Conservation (phyloP, 192 early-diverging fungal genomes). For the Umbelopsis sp. region DNA sequence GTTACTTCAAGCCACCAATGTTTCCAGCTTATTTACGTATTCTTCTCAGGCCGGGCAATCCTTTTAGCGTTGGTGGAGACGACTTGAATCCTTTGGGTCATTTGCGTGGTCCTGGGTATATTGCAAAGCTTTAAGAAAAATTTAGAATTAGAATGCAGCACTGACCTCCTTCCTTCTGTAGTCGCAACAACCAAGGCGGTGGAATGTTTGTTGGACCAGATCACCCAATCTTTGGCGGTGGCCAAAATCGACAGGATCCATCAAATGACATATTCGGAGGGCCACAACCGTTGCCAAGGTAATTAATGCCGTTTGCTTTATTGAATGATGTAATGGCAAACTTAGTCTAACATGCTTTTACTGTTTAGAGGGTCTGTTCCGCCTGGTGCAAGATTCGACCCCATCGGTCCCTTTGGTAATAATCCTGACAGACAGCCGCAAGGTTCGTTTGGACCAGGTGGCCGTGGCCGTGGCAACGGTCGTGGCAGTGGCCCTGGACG, state of each 20-base stretch:
- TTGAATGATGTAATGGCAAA: background rate
- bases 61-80: conserved; percentile 65
- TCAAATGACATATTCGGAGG: conserved; percentile 57
- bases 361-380: conserved; percentile 68
- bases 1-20: background rate
- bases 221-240: conserved; percentile 84
- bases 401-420: conserved; percentile 79
- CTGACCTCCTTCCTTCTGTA: background rate
- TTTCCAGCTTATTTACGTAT: background rate
- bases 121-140: background rate
- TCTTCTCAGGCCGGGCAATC: conserved; percentile 38
- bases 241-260: conserved; percentile 28
- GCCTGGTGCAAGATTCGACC: conserved; percentile 90
- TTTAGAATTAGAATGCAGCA: background rate
- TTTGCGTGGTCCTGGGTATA: conserved; percentile 51
- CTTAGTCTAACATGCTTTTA: background rate
- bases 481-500: conserved; percentile 26
- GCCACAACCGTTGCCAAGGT: conserved; percentile 61
- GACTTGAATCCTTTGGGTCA: conserved; percentile 73
- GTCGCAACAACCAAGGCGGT: conserved; percentile 53
- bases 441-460: conserved; percentile 45
- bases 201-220: conserved; percentile 88
- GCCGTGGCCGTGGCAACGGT: conserved; percentile 19
- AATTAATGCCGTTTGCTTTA: background rate
- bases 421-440: conserved; percentile 42